A percentile compares a stretch with the other conserved stretches of the same genome.
These are phyloP conservation scores for Tetradesmus lagerheimii DNA, from an alignment of 139 green algal genomes.

Conservation along the genomic window DNA sequence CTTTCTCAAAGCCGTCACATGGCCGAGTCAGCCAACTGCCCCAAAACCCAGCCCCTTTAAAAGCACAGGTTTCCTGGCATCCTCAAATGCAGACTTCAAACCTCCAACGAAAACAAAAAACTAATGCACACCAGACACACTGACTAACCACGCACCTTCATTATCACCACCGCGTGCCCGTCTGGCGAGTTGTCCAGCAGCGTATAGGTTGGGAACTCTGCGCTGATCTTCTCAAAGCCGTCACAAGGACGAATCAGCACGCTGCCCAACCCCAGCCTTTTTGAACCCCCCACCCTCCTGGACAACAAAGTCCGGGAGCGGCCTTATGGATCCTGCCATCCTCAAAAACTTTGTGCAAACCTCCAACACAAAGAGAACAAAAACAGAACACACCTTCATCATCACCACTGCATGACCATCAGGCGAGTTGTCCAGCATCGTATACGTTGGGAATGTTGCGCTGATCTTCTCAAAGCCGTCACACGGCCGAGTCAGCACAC, in stretches of 20 bases:
- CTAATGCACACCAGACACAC: no score
- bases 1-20: not conserved
- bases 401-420: slow-evolving; percentile 38
- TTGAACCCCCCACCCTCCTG: no score
- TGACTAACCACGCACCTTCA: no score
- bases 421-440: not conserved
- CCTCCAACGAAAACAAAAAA: not conserved
- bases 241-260: not conserved
- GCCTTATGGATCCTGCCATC: no score
- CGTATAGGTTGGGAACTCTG: not conserved
- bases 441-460: not conserved
- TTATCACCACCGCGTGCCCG: slow-evolving; percentile 33
- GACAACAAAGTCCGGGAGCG: no score
- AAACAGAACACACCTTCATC: slow-evolving; percentile 40
- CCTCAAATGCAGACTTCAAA: no score
- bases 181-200: slow-evolving; percentile 15
- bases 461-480: slow-evolving; percentile 12
- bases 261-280: no score
- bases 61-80: no score
- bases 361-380: no score
- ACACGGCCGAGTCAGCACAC: not conserved
- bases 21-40: not conserved
- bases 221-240: slow-evolving; percentile 12
- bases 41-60: not conserved
- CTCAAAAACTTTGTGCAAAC: no score